Evolutionary conservation across 2,329 filamentous ascomycete genomes (phyloP), one percentile per base, ranked within the genome.

Genomic region (Penicillium brasilianum): DNA sequence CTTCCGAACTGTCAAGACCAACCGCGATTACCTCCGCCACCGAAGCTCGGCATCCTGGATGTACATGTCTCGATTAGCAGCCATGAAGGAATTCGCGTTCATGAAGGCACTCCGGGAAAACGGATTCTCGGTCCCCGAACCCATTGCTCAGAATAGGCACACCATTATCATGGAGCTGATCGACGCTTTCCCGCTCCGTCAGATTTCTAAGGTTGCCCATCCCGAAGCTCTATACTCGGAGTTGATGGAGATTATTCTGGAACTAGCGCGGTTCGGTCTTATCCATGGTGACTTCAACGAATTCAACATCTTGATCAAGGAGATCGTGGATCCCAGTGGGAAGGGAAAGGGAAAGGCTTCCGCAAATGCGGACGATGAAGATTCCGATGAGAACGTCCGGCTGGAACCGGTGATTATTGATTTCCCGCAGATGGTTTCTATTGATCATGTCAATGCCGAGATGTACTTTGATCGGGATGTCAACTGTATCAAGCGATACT

Each of bases 261-360:
- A 88, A 30, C 83, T 99, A 43, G 94, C 95, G 6, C 87, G 87
- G 63, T 88, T 93, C 68, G 95, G 95, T 7, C 82, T 99, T 51
- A 99, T 99, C 63, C 95, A 99, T 74, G 95, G 95, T 64, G 95
- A 99, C 76, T 99, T 96, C 82, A 99, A 99, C 81, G 96, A 99
- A 77, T 99, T 99, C 84, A 99, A 99, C 76, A 94, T 99, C 66
- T 82, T 99, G 36, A 88, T 99, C 75, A 92, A 95, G 74, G 94
- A 98, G 76, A 87, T 83, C 51, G 74, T 73, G 36, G 71, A 74
- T 30, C 66, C 69, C 0, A 61, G 73, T 11, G 70, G 71, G 16
- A 78, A 78, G 58, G 74, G 73, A 10, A 82, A 69, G 74, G 82
- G 73, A 10, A 82, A 69, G 74, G 82, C 52, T 48, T 68, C 60